Evolutionary conservation across 495 filamentous ascomycete species (phyloP).

Genomic region (Podospora tetraspora): DNA sequence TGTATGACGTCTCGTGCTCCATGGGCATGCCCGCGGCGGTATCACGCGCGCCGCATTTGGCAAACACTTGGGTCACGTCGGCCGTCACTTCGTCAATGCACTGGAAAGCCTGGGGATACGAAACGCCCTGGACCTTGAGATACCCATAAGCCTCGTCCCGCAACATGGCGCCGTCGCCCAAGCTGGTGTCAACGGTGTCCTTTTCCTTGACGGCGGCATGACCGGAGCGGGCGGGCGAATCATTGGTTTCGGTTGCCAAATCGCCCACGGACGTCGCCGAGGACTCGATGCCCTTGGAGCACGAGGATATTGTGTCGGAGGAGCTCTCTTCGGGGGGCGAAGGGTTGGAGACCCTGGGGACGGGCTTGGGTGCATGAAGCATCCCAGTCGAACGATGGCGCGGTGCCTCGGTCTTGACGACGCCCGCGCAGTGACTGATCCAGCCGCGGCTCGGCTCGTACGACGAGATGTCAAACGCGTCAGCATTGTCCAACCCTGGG

Average conservation of each 20-base stretch:
- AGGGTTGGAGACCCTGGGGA: not conserved
- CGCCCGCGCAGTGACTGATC: constrained; percentile 31
- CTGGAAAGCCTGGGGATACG: constrained; percentile 39
- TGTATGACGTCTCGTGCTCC: constrained; percentile 37
- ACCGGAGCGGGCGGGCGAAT: constrained; percentile 13
- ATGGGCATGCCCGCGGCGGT: constrained; percentile 46
- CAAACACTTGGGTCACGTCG: constrained; percentile 28
- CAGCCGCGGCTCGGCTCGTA: constrained; percentile 29
- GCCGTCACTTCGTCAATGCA: constrained; percentile 32
- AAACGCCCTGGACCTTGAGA: constrained; percentile 22
- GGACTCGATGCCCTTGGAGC: constrained; percentile 9
- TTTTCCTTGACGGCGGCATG: constrained; percentile 11
- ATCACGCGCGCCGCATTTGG: constrained; percentile 38
- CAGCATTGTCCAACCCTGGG: not conserved
- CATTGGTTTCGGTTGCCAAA: constrained; percentile 8
- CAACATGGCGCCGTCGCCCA: not conserved
- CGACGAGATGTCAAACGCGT: constrained; percentile 39
- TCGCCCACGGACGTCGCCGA: constrained; percentile 21
- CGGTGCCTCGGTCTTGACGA: constrained; percentile 29
- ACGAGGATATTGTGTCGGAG: constrained; percentile 13
- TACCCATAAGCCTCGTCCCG: constrained; percentile 17
- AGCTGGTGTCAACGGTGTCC: not conserved
- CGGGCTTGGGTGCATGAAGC: not conserved
- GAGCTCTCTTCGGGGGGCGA: constrained; percentile 12
- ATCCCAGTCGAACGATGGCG: not conserved